These are phyloP conservation scores for Conoideocrella luteorostrata DNA, from an alignment of 2,329 filamentous ascomycete species.

Conservation along the genomic window DNA sequence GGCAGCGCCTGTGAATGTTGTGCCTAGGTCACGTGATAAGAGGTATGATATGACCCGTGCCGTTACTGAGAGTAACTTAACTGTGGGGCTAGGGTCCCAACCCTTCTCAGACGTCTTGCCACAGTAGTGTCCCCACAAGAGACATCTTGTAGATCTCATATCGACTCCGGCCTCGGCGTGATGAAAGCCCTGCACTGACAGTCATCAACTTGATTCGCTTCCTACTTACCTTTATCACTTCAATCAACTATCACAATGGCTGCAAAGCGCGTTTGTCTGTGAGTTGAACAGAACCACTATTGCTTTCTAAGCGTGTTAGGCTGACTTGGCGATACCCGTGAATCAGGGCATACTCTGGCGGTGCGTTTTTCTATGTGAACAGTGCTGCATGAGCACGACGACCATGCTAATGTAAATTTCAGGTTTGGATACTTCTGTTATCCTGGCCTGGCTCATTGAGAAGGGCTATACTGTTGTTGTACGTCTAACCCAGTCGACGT, in stretches of 20 bases:
- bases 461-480: conserved; percentile 19
- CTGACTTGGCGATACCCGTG: not conserved
- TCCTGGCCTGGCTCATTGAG: conserved; percentile 34
- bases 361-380: not conserved
- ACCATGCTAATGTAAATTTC: not conserved
- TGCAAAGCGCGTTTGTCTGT: too few species aligned
- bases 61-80: not conserved
- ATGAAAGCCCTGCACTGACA: too few species aligned
- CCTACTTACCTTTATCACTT: too few species aligned
- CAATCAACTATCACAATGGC: too few species aligned
- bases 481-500: not conserved
- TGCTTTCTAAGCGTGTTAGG: not conserved
- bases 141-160: too few species aligned
- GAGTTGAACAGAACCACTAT: not conserved
- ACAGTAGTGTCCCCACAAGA: not conserved
- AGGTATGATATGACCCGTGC: not conserved
- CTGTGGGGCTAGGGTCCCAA: not conserved
- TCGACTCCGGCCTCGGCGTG: too few species aligned
- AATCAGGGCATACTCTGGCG: conserved; percentile 4
- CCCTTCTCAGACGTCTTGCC: not conserved
- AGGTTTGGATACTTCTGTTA: conserved; percentile 36
- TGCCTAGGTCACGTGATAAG: not conserved
- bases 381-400: not conserved
- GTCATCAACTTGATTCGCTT: too few species aligned
- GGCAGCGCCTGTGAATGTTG: not conserved